Evolutionary conservation across 106 monocot species (phyloP).

Genomic region (Gastrodia elata): DNA sequence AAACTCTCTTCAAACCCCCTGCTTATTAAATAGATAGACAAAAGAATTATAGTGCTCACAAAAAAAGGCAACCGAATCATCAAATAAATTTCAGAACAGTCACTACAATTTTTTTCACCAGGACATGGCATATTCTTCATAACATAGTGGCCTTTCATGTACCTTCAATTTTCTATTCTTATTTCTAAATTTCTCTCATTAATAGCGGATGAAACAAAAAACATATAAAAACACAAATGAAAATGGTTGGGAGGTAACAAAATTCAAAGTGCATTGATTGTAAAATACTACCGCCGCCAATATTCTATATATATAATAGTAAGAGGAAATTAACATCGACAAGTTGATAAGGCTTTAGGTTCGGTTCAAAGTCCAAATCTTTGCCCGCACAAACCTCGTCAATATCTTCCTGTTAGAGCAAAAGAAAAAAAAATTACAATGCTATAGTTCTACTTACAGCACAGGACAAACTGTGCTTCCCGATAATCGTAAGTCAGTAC

Average conservation of each 20-base stretch:
- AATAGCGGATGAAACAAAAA: not conserved
- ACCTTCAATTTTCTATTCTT: not conserved
- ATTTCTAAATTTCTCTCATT: not conserved
- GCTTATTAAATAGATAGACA: no score
- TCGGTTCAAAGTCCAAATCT: slow-evolving; percentile 53
- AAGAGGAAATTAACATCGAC: slow-evolving; percentile 97
- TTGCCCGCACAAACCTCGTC: slow-evolving; percentile 42
- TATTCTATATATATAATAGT: slow-evolving; percentile 65
- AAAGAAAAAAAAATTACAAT: not conserved
- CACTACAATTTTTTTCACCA: no score
- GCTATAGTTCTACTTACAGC: not conserved
- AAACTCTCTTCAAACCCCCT: no score
- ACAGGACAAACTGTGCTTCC: not conserved
- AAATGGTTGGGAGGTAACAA: not conserved
- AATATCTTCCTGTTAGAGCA: slow-evolving; percentile 59
- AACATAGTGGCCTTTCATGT: no score
- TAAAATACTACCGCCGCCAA: slow-evolving; percentile 68
- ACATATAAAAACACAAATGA: not conserved
- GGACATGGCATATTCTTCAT: no score
- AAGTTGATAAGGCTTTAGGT: slow-evolving; percentile 92
- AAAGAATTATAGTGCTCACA: no score
- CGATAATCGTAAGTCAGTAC: slow-evolving; percentile 17
- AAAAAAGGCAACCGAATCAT: no score
- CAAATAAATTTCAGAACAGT: no score
- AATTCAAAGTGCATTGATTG: not conserved